Evolutionary conservation across 2,329 filamentous ascomycete species (phyloP).

Genomic region (Aplosporella prunicola): DNA sequence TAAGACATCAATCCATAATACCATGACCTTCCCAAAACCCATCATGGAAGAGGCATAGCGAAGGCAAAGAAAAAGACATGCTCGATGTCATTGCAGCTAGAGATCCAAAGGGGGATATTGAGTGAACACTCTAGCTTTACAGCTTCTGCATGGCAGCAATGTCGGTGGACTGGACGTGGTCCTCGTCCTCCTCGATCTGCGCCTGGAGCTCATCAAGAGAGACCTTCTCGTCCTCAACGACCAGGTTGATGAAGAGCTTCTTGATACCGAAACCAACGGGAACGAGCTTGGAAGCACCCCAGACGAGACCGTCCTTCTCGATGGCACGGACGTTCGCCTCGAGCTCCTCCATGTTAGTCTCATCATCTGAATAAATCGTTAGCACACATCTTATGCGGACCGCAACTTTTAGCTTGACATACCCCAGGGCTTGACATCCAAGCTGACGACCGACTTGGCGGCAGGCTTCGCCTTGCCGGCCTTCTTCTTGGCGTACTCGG

Average conservation of each 20-base stretch:
- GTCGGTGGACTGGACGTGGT: constrained; percentile 92
- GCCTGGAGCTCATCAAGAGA: constrained; percentile 79
- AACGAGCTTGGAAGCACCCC: constrained; percentile 86
- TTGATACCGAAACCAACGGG: constrained; percentile 94
- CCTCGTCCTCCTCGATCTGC: constrained; percentile 77
- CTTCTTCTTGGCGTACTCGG: constrained; percentile 96
- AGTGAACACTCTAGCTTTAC: constrained; percentile 20
- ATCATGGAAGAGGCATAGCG: constrained; percentile 7
- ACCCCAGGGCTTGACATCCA: constrained; percentile 99
- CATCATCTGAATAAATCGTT: constrained; percentile 56
- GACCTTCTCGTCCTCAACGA: constrained; percentile 95
- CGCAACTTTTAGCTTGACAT: constrained; percentile 34
- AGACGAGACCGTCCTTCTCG: constrained; percentile 87
- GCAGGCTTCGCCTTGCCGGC: constrained; percentile 80
- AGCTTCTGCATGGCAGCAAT: constrained; percentile 47
- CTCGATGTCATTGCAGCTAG: constrained; percentile 11
- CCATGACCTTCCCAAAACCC: constrained; percentile 5
- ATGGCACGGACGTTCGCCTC: constrained; percentile 74
- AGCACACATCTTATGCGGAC: constrained; percentile 14
- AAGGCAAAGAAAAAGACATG: constrained; percentile 7
- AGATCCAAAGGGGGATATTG: constrained; percentile 5
- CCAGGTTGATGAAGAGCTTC: constrained; percentile 98
- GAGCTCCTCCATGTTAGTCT: constrained; percentile 81
- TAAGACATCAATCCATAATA: constrained; percentile 10
- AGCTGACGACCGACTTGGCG: constrained; percentile 90